A percentile compares a stretch with the other conserved stretches of the same genome.
These are phyloP conservation scores for Auricularia auricula-judae DNA, from an alignment of 768 basidiomycete genomes.

Conservation along the genomic window DNA sequence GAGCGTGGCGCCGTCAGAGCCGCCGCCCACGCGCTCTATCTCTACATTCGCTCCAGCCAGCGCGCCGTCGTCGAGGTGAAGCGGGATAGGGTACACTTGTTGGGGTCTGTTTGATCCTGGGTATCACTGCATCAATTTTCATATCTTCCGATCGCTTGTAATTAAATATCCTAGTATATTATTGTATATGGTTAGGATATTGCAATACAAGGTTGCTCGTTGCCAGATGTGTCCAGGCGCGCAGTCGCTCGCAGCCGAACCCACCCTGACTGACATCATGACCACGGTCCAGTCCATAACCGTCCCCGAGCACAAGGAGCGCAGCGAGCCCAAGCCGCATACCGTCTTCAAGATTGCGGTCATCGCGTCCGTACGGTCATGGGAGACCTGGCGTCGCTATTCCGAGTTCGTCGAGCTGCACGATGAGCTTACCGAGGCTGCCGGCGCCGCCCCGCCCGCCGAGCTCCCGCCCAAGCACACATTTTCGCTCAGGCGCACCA, in stretches of 20 bases:
- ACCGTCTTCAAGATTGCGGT: conserved; percentile 75
- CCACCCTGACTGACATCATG: conserved; percentile 22
- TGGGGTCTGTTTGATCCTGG: no score
- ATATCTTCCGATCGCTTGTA: no score
- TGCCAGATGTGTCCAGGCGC: no score
- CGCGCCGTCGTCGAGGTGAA: no score
- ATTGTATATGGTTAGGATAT: no score
- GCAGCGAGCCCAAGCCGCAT: conserved; percentile 62
- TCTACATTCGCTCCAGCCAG: no score
- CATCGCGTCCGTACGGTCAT: conserved; percentile 79
- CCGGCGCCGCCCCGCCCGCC: conserved; percentile 68
- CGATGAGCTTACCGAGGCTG: conserved; percentile 66
- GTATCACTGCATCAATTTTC: no score
- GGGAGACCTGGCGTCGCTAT: conserved; percentile 91
- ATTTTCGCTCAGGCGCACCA: conserved; percentile 53
- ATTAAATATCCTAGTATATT: no score
- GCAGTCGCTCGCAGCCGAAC: not conserved
- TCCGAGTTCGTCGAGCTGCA: conserved; percentile 89
- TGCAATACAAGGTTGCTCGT: no score
- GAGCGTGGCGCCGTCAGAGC: not conserved
- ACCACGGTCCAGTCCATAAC: conserved; percentile 69
- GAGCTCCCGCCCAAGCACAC: conserved; percentile 79
- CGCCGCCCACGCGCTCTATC: no score
- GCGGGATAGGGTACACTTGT: no score
- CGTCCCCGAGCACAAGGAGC: conserved; percentile 59